Percentiles rank a stretch among this genome's conserved stretches.
Conservation (phyloP, 2,329 filamentous ascomycete species). For the Chaetomiaceae sp. region DNA sequence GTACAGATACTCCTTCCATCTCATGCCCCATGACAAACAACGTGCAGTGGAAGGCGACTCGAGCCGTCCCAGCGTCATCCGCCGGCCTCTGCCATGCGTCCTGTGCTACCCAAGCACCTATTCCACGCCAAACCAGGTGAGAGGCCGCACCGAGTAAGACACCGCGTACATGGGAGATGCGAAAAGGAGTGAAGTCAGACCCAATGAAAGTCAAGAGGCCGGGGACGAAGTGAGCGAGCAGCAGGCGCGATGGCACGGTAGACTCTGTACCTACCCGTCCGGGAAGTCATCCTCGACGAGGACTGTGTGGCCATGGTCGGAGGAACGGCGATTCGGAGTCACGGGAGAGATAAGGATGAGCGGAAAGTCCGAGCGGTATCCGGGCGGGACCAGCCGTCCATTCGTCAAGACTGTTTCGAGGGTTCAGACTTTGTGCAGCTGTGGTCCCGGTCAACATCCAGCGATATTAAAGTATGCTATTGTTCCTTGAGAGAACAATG, state of each 20-base stretch:
- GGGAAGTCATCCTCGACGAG: slow-evolving; percentile 9
- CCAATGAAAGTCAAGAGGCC: slow-evolving; percentile 4
- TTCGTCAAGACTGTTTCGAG: not conserved
- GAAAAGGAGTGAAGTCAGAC: not conserved
- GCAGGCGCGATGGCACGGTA: slow-evolving; percentile 2
- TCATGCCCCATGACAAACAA: too few relatives aligned
- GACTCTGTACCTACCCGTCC: slow-evolving; percentile 20
- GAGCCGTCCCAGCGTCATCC: too few relatives aligned
- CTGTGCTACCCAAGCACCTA: not conserved
- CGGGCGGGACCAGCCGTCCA: not conserved
- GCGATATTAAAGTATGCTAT: too few relatives aligned
- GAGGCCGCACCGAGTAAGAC: not conserved
- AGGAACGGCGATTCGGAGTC: not conserved
- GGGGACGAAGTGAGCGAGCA: not conserved
- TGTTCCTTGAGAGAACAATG: too few relatives aligned
- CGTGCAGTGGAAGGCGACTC: too few relatives aligned
- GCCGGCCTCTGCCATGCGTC: not conserved
- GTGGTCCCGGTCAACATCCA: too few relatives aligned
- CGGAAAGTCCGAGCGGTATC: too few relatives aligned
- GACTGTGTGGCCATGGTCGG: not conserved
- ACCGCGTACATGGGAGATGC: not conserved
- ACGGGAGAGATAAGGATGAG: not conserved
- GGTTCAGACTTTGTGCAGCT: too few relatives aligned
- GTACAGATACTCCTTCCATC: too few relatives aligned
- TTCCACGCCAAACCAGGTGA: too few relatives aligned